Conservation (phyloP, 192 early-diverging fungal species). For the Coemansia javaensis region DNA sequence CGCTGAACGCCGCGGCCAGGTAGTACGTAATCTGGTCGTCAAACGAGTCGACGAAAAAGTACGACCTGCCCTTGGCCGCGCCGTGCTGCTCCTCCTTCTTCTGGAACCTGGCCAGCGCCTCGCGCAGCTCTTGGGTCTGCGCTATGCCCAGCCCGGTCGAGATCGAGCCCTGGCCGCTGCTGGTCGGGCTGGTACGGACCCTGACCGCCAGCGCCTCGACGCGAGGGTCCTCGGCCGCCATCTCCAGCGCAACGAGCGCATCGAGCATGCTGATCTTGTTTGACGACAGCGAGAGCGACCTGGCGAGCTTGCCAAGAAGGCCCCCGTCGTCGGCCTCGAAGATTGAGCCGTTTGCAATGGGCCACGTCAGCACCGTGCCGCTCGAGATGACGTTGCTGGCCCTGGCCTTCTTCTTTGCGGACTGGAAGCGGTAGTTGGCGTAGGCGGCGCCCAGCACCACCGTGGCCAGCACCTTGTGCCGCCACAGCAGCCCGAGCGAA, state of each 20-base stretch:
- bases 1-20: constrained; percentile 61
- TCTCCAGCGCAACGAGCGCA: constrained; percentile 42
- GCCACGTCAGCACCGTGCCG: constrained; percentile 20
- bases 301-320: not conserved
- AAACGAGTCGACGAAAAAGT: constrained; percentile 66
- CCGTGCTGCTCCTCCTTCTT: constrained; percentile 50
- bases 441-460: constrained; percentile 9
- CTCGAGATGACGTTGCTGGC: constrained; percentile 1
- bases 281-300: constrained; percentile 1
- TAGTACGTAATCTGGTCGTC: constrained; percentile 62
- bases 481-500: constrained; percentile 2
- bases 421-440: not conserved
- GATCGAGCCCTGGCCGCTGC: not conserved
- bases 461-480: constrained; percentile 16
- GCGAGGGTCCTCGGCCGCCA: constrained; percentile 51
- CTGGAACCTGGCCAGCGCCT: constrained; percentile 52
- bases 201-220: constrained; percentile 23
- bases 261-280: constrained; percentile 31
- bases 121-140: constrained; percentile 60
- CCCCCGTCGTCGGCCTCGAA: constrained; percentile 4
- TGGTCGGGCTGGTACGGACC: not conserved
- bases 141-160: constrained; percentile 48
- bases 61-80: constrained; percentile 44
- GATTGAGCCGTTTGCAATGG: constrained; percentile 16
- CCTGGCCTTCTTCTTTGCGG: not conserved